Evolutionary conservation across 2,329 filamentous ascomycete genomes (phyloP), one percentile per base, ranked within the genome.

Genomic region (Sporothrix inflata): DNA sequence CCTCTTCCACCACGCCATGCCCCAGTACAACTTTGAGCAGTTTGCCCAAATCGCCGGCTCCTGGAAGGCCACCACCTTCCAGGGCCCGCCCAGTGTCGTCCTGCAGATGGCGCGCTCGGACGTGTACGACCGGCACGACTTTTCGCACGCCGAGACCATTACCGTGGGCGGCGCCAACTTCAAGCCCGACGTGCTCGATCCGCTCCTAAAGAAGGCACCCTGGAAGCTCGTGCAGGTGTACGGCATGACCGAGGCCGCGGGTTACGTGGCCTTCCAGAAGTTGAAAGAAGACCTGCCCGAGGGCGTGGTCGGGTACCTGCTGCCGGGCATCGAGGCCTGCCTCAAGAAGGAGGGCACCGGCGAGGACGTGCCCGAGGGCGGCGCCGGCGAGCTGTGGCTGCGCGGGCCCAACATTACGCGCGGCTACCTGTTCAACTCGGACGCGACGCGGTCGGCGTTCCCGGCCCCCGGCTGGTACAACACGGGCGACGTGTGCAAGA

Each of bases 191-290:
- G 77, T 82, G n/a, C 72, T 80, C 3, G 74, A 79, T 3, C 77
- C 75, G 5, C 75, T 83, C 3, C 74, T 79, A 55, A 71, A 74
- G 24, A 75, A 78, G 38, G 78, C 80, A 3, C 78, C 81, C 0
- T 83, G 82, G 82, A 76, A 77, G 65, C 78, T 83, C 21, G 80
- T 82, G 4, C 82, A 84, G 61, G 80, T 81, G 0, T 85, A 84
- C 69, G 83, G 83, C 24, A 84, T 85, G 83, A 84, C 83, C 0
- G 83, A 85, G 72, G 82, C 80, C 2, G 81, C 79, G 5, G 82
- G 78, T 0, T 85, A 83, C 73, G 80, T 84, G 3, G 83, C 82
- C 0, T 82, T 83, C 66, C 82, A 84, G 66, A 77, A 75, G 3
- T 74, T 79, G 0, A 75, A 78, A 45, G 81, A 83, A 61, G 71